Conservation (phyloP, 306 rosid genomes). For the Erythrophleum fordii region DNA sequence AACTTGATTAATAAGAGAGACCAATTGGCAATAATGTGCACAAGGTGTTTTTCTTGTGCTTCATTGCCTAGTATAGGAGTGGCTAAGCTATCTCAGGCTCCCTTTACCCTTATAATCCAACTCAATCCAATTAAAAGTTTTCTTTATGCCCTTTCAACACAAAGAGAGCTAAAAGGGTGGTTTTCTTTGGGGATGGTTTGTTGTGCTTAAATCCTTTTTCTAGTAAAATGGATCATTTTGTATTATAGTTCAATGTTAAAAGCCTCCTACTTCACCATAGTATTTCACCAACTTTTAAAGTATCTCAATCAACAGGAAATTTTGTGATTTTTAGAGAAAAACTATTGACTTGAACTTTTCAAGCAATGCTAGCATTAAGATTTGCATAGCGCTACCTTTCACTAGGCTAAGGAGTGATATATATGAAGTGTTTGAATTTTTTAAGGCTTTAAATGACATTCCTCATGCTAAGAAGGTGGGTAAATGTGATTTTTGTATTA, state of each 20-base stretch:
- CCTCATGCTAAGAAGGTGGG: neutral
- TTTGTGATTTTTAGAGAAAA: neutral
- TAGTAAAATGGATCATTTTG: neutral
- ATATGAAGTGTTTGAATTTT: neutral
- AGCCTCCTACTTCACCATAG: slow-evolving; percentile 1
- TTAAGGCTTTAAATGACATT: neutral
- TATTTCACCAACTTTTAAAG: neutral
- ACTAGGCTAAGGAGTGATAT: neutral
- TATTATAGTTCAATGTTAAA: neutral
- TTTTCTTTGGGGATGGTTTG: slow-evolving; percentile 13
- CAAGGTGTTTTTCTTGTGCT: neutral
- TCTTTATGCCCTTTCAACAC: slow-evolving; percentile 1
- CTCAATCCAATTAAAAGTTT: slow-evolving; percentile 1
- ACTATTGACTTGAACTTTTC: neutral
- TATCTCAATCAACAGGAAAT: neutral
- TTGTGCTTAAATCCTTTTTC: neutral
- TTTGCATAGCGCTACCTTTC: neutral
- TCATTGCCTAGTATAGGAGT: neutral
- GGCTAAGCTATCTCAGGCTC: neutral
- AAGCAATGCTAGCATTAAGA: slow-evolving; percentile 20
- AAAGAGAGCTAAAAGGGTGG: neutral
- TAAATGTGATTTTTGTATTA: neutral
- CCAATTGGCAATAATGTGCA: neutral
- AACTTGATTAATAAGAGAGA: neutral
- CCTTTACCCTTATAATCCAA: neutral